Evolutionary conservation across 192 early-diverging fungal species (phyloP), one percentile per base, ranked within the genome.

Genomic region (Diversispora eburnea): DNA sequence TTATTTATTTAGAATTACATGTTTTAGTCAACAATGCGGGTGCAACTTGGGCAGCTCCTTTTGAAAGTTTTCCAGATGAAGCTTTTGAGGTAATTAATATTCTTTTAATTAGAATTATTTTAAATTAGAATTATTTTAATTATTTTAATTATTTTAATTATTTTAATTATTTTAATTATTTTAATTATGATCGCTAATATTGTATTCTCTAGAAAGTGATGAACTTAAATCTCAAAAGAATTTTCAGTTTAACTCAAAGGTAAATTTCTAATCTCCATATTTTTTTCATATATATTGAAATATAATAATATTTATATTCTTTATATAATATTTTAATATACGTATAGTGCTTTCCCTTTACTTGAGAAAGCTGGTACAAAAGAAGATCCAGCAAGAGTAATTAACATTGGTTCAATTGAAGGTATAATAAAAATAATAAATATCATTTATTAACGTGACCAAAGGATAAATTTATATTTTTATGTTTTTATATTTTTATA

Each of bases 21-120:
- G 82, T 97, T 4, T 83, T 98, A 41, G 81, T 98, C 58, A 98
- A 98, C 84, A 98, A 98, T 78, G 84, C 88, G 3, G 91, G 91
- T 6, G 90, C 88, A 22, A 80, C 60, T 66, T 78, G 78, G 78
- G 59, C 19, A 19, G 59, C 69, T 39, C 15, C 54, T 5, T 55
- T 73, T 51, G 72, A 33, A 10, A 13, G 51, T 20, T 64, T 54
- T 64, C 60, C 72, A 0, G 60, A 63, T 42, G 51, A 55, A 42
- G 72, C 72, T n/a, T 73, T 62, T 51, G 72, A 71, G 45, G 69
- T n/a, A 10, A 25, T 25, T 13, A 59, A n/a, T 59, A 56, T 6
- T 2, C 6, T 19, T 15, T 59, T 22, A 12, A 10, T 59, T 8
- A 25, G 12, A 8, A 22, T 59, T 59, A 33, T 42, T 62, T 45